phyloP scores from a whole-genome alignment of 352 stramenopile genomes.

The Phytopythium helicoides region DNA sequence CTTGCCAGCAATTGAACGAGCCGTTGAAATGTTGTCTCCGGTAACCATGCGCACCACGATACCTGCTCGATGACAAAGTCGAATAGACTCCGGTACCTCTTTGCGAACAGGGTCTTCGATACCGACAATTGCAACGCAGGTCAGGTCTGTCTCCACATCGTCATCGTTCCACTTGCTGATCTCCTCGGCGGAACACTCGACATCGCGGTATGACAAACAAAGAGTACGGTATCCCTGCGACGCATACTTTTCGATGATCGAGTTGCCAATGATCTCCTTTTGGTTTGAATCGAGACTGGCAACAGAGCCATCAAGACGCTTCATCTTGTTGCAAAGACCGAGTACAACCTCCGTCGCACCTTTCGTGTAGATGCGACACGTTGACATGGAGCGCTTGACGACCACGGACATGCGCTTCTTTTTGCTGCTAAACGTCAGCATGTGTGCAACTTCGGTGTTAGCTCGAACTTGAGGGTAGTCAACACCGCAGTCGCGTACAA shows the following conservation, averaged over 20 bases:
- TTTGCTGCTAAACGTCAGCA: slow-evolving; percentile 82
- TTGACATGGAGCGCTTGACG: slow-evolving; percentile 36
- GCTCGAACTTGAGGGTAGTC: slow-evolving; percentile 54
- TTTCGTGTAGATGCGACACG: slow-evolving; percentile 75
- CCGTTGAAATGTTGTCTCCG: slow-evolving; percentile 97
- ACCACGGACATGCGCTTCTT: slow-evolving; percentile 86
- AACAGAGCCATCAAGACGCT: slow-evolving; percentile 60
- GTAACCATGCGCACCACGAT: slow-evolving; percentile 99
- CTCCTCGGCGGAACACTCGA: slow-evolving; percentile 55
- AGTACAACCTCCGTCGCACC: slow-evolving; percentile 75
- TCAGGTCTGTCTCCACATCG: slow-evolving; percentile 86
- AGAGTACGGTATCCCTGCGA: slow-evolving; percentile 82
- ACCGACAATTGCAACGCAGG: slow-evolving; percentile 87
- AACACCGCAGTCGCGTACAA: slow-evolving; percentile 65
- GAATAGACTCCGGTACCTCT: slow-evolving; percentile 93
- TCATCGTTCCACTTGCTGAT: slow-evolving; percentile 72
- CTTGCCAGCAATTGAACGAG: slow-evolving; percentile 69
- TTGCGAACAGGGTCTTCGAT: slow-evolving; percentile 93
- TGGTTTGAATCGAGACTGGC: slow-evolving; percentile 42
- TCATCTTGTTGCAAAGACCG: slow-evolving; percentile 65
- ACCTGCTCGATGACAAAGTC: slow-evolving; percentile 91
- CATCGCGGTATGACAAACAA: slow-evolving; percentile 83
- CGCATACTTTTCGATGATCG: slow-evolving; percentile 78
- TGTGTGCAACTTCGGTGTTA: slow-evolving; percentile 57
- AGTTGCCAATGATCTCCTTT: slow-evolving; percentile 60